Evolutionary conservation across 2,329 filamentous ascomycete genomes (phyloP).

Genomic region (Cordyceps cateniannulata): DNA sequence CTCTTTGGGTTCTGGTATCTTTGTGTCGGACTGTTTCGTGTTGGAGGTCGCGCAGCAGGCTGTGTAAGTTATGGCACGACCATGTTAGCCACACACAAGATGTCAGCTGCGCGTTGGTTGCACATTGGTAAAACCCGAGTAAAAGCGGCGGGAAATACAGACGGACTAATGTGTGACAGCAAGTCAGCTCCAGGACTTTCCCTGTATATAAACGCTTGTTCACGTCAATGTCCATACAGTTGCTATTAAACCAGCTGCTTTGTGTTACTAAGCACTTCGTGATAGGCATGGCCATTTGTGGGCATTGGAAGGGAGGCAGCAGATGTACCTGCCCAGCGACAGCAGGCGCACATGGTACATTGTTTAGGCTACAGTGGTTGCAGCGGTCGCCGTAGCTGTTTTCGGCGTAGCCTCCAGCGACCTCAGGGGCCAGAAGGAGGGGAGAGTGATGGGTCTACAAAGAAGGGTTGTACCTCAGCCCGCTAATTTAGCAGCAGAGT

Average conservation of each 20-base stretch:
- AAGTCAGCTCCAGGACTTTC: too few relatives aligned
- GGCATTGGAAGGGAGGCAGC: not conserved
- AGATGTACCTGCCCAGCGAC: not conserved
- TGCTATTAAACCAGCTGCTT: not conserved
- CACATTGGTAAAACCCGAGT: too few relatives aligned
- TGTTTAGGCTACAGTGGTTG: slow-evolving; percentile 6
- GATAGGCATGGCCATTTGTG: not conserved
- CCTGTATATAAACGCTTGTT: too few relatives aligned
- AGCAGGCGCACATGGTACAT: not conserved
- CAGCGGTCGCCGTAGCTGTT: slow-evolving; percentile 9
- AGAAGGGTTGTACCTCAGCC: slow-evolving; percentile 23
- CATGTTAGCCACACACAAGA: too few relatives aligned
- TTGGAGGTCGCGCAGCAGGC: too few relatives aligned
- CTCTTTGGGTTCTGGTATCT: too few relatives aligned
- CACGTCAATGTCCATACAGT: too few relatives aligned
- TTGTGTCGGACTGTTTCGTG: too few relatives aligned
- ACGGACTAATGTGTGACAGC: too few relatives aligned
- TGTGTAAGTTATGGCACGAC: too few relatives aligned
- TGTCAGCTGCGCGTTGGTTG: too few relatives aligned
- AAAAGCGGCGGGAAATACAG: too few relatives aligned
- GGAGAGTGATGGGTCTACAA: slow-evolving; percentile 21
- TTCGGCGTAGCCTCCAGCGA: slow-evolving; percentile 10
- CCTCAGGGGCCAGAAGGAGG: slow-evolving; percentile 24
- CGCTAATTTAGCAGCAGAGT: slow-evolving; percentile 18
- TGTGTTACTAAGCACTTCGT: not conserved